Conservation (phyloP, 768 basidiomycete genomes). For the Phylloporus rhodoxanthus region DNA sequence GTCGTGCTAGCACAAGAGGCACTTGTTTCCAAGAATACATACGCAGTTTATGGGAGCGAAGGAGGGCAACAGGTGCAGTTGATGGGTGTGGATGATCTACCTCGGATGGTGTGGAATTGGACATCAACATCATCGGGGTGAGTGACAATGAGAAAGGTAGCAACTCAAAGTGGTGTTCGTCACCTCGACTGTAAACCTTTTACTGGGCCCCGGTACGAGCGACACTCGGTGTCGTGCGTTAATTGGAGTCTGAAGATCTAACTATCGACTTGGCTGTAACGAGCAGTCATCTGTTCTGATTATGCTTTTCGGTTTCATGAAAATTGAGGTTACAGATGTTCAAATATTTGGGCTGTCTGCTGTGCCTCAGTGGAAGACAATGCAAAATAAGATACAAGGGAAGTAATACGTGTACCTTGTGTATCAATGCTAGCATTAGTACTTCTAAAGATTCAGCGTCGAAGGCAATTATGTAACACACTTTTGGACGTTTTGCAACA, state of each 20-base stretch:
- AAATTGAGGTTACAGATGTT: neutral
- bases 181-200: neutral
- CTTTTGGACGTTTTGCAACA: neutral
- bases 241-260: neutral
- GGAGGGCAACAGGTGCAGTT: conserved; percentile 5
- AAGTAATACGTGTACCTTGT: neutral
- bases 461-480: neutral
- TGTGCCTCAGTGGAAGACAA: neutral
- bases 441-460: neutral
- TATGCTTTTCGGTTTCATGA: neutral
- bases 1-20: conserved; percentile 14
- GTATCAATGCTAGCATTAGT: neutral
- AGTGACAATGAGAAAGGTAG: neutral
- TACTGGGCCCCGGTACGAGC: neutral
- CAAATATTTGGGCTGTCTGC: too few relatives aligned
- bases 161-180: neutral
- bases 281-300: neutral
- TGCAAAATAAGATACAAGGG: neutral
- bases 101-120: conserved; percentile 18
- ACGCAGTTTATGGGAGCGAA: conserved; percentile 12
- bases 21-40: conserved; percentile 2
- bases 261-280: neutral
- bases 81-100: conserved; percentile 14
- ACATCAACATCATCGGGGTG: conserved; percentile 5
- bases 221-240: neutral